Evolutionary conservation across 768 basidiomycete species (phyloP), one percentile per base, ranked within the genome.

Genomic region (Amanita phalloides): DNA sequence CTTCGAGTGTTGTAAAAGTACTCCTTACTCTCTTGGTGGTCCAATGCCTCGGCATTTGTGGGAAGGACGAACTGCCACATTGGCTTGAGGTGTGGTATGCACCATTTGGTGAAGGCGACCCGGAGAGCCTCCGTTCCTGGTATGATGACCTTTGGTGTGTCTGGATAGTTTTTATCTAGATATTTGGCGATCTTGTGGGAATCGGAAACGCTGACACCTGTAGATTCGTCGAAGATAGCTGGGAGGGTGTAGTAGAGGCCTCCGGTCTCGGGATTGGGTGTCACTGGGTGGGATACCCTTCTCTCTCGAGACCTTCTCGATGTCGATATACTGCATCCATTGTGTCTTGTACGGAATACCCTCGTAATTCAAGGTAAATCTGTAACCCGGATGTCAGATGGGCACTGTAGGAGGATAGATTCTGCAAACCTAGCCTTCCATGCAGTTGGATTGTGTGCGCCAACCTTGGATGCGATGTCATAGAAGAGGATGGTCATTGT

Each of bases 261-360:
- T 13, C 68, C 68, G 37, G 20, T 37, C 35, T 68, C 64, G 0
- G 57, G 46, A 13, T 57, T 58, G 10, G 20, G 17, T 45, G 4
- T 48, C 54, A 4, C 58, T 65, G 3, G 70, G 64, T 1, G 51
- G 44, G 0, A 65, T 64, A 17, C 68, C 69, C 30, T 67, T 54
- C 48, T 62, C 61, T 36, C 58, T 60, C 54, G 57, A 55, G 42
- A 54, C 53, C 2, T 33, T 23, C 45, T 52, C 68, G 46, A 79
- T 68, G 49, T 77, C 69, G 1, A 71, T 68, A 50, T 61, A 69
- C 48, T 72, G 72, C 21, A 74, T 58, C 71, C 71, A 73, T 44
- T 65, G 61, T 3, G 73, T 74, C 55, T 63, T 66, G 60, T 70
- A 71, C 0, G 66, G 51, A 23, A 59, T 17, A 8, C 51, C 52